Base-by-base conservation (phyloP, 2,329 filamentous ascomycete genomes). In the Nigrospora osmanthi region DNA sequence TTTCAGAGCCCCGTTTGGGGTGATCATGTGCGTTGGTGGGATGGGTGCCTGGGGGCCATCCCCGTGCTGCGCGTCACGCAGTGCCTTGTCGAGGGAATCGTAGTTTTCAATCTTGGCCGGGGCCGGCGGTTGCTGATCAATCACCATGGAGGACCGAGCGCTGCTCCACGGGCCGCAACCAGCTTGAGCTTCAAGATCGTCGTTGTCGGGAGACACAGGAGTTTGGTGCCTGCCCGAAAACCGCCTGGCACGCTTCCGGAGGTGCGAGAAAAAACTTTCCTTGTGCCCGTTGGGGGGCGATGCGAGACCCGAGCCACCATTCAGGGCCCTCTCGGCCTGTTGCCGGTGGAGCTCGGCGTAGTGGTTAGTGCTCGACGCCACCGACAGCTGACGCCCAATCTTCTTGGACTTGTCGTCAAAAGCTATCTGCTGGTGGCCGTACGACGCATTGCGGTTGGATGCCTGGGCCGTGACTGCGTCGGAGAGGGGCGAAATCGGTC, bases 181-280 rank as follows among this genome's bases (percentile, higher is more conserved):
- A 43, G 87, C 88, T 59, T 91, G 90, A n/a, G 89, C 85, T 64
- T 97, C 93, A 44, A 95, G 72, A 58, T 97, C 91, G 54, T 96
- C 90, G 45, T 83, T 82, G 37, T 77, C 80, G 10, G 89, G 85
- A 15, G 89, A 87, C 47, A 85, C 80, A 9, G 88, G 84, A 13
- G 82, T 83, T 61, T 91, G 87, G 59, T 95, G 89, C 46, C 91
- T 83, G 39, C 93, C 93, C 23, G 93, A 98, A 49, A 98, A 83
- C 54, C 93, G 80, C 54, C 93, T 81, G 28, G 94, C 93, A 42
- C 91, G 84, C 67, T 98, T 98, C 46, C 93, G 81, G 9, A 98
- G 76, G 62, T 98, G 93, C 1, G 93, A 97, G 68, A 98, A 98
- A 72, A 98, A 98, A 65, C 93, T 89, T 64, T 98, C 93, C 60